These are phyloP conservation scores for Flagelloscypha sp. DNA, from an alignment of 768 basidiomycete species.

Conservation along the genomic window DNA sequence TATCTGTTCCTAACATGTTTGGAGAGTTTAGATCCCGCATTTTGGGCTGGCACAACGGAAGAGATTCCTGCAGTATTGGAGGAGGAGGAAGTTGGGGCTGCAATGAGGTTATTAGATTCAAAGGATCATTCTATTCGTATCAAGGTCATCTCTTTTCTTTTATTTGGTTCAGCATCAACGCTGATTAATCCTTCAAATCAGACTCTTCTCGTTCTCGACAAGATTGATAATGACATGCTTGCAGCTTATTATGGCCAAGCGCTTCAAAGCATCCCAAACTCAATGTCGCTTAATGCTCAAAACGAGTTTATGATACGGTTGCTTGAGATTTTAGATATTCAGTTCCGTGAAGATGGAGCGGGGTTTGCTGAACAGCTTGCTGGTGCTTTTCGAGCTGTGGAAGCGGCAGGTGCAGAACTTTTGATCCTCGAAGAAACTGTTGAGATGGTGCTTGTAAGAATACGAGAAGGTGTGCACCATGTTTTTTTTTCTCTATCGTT, in stretches of 20 bases:
- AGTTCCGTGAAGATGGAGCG: slow-evolving; percentile 44
- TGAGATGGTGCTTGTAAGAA: slow-evolving; percentile 42
- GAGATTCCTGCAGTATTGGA: slow-evolving; percentile 49
- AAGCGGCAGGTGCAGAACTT: slow-evolving; percentile 25
- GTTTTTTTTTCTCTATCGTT: slow-evolving; percentile 1
- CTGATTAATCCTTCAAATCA: slow-evolving; percentile 26
- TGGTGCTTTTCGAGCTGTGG: slow-evolving; percentile 27
- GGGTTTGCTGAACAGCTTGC: slow-evolving; percentile 46
- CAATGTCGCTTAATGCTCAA: slow-evolving; percentile 24
- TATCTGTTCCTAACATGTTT: slow-evolving; percentile 64
- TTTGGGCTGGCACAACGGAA: slow-evolving; percentile 62
- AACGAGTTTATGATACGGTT: slow-evolving; percentile 38
- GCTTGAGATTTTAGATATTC: slow-evolving; percentile 46
- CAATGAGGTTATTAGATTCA: slow-evolving; percentile 62
- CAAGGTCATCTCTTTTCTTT: slow-evolving; percentile 34
- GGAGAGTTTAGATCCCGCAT: slow-evolving; percentile 41
- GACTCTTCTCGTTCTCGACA: slow-evolving; percentile 52
- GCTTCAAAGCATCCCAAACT: slow-evolving; percentile 27
- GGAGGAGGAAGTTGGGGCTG: slow-evolving; percentile 62
- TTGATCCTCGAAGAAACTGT: slow-evolving; percentile 49
- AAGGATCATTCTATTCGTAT: slow-evolving; percentile 48
- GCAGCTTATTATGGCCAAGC: slow-evolving; percentile 43
- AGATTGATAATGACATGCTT: slow-evolving; percentile 53
- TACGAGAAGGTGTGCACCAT: slow-evolving; percentile 39
- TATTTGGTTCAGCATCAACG: slow-evolving; percentile 1